Evolutionary conservation across 1,284 basidiomycete genomes (phyloP), one percentile per base, ranked within the genome.

Genomic region (Naganishia sp.): DNA sequence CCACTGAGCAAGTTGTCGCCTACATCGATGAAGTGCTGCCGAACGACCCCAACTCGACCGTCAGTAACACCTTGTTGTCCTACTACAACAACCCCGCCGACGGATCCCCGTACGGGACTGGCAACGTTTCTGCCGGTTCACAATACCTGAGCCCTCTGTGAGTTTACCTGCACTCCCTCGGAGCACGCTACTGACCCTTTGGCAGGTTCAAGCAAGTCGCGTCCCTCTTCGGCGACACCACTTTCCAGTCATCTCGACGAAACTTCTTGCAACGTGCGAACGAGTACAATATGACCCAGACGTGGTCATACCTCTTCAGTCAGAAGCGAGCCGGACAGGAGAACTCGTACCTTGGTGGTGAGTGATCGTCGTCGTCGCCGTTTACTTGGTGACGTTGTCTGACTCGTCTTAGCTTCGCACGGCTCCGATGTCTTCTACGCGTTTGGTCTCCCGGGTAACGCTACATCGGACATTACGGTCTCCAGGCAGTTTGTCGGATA

Each of bases 21-120:
- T 70, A 71, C 46, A 64, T 80, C 46, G 56, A 67, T 9, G 42
- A 67, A 42, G 58, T 61, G 0, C 47, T 61, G 2, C 58, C 58
- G 11, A 41, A 39, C 5, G 58, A 61, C 5, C 68, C 69, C 2
- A 51, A 57, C 43, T 49, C 55, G 18, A 57, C 65, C 1, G 67
- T 68, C 5, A 7, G 74, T 42, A 52, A 39, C 9, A 63, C 72
- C 15, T 28, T 77, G 11, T 54, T 72, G 6, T 28, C 65, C 4
- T 63, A 71, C 13, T 79, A 79, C 66, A 73, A 74, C 1, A 54
- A 73, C n/a, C 68, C 74, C 0, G 46, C 72, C 6, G 60, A 70
- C 0, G 77, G 76, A 18, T 75, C 74, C 70, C 77, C 77, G 2
- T 79, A 72, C 66, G 71, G 68, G 23, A 76, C 75, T 1, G 77